A percentile compares a stretch with the other conserved stretches of the same genome.
phyloP scores from a whole-genome alignment of 129 eudicot genomes.

The Arctium minus region DNA sequence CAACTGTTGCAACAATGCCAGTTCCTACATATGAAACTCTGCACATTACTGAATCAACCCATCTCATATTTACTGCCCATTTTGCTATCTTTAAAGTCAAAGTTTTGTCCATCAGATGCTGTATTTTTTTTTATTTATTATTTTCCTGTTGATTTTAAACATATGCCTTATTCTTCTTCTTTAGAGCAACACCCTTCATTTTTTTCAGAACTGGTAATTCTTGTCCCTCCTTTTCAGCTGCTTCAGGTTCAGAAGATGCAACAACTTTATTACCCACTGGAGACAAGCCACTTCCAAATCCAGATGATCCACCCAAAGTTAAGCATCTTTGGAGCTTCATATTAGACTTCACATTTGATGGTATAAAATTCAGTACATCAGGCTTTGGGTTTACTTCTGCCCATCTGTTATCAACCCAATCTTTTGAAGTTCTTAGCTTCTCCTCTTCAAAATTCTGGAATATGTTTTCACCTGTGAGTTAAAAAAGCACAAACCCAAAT shows the following conservation, averaged over 20 bases:
- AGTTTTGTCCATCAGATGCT: neutral
- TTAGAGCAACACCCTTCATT: neutral
- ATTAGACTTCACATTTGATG: neutral
- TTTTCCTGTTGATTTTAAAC: neutral
- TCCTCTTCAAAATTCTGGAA: slow-evolving; percentile 24
- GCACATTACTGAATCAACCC: neutral
- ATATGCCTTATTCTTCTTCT: neutral
- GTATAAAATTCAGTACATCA: slow-evolving; percentile 32
- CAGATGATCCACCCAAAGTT: slow-evolving; percentile 5
- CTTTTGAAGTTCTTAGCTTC: slow-evolving; percentile 44
- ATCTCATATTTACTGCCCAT: neutral
- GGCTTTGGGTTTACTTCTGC: slow-evolving; percentile 34
- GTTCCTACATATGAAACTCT: neutral
- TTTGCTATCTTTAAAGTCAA: neutral
- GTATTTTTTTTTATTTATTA: neutral
- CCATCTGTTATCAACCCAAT: slow-evolving; percentile 54
- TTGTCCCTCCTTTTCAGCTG: neutral
- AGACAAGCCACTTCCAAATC: neutral
- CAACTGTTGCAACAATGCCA: neutral
- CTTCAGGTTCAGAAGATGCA: neutral
- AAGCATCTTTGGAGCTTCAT: neutral
- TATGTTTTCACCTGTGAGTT: slow-evolving; percentile 39
- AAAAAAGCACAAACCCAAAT: neutral
- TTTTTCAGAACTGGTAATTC: neutral
- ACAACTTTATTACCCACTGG: neutral